A percentile compares a stretch with the other conserved stretches of the same genome.
These are phyloP conservation scores for Solanum sparsipilum DNA, from an alignment of 257 asterid genomes.

Conservation along the genomic window DNA sequence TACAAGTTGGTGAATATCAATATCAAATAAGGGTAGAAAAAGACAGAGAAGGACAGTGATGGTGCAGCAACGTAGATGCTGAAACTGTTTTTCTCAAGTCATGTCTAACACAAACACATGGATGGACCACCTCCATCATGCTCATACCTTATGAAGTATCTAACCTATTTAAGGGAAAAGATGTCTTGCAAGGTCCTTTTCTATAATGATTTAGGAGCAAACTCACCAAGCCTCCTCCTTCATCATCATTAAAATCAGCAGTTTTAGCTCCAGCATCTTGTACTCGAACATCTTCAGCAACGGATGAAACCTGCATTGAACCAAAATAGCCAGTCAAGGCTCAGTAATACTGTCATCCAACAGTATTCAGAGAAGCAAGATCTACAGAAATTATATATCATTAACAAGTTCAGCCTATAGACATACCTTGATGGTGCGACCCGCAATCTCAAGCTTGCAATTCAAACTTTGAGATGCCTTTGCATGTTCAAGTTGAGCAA, in stretches of 20 bases:
- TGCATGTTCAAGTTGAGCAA: constrained; percentile 81
- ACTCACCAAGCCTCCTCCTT: constrained; percentile 92
- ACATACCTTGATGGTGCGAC: constrained; percentile 36
- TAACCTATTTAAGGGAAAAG: not conserved
- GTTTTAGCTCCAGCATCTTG: constrained; percentile 87
- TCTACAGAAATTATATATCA: not conserved
- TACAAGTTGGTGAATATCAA: not conserved
- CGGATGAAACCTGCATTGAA: constrained; percentile 65
- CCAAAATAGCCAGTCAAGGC: not conserved
- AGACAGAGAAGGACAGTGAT: not conserved
- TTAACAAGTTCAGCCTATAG: not conserved
- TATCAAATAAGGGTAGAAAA: not conserved
- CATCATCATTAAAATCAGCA: constrained; percentile 89
- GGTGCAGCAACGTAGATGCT: not conserved
- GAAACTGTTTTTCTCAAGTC: not conserved
- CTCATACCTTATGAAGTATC: not conserved
- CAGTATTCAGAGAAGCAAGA: not conserved
- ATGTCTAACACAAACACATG: not conserved
- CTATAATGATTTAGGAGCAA: not conserved
- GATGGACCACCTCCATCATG: not conserved
- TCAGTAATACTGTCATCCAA: not conserved
- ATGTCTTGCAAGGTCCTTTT: not conserved
- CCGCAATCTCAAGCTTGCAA: not conserved
- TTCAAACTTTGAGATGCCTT: constrained; percentile 58
- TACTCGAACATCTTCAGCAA: constrained; percentile 65